Base-by-base conservation (phyloP, 148 eudicot species). In the Cornus suecica region DNA sequence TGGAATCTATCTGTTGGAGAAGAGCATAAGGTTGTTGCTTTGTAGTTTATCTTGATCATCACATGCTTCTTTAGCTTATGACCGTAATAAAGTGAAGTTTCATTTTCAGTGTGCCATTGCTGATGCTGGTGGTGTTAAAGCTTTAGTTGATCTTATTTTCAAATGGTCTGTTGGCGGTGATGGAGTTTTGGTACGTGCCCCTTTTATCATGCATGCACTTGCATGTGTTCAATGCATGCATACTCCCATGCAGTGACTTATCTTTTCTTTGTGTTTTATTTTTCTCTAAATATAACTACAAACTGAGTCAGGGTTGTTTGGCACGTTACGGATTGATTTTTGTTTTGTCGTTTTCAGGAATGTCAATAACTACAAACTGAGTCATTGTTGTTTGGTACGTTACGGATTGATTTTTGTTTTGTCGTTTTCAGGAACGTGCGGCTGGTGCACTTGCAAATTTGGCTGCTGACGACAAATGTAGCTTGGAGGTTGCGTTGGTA, bases 1-100 rank as follows among this genome's bases (percentile, higher is more conserved):
- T 95, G 98, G 98, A 95, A 95, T 84, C 90, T 95, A 76, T 95
- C 99, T 20, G 99, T 95, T 48, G 99, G 98, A 54, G 99, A 95
- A 88, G 99, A 95, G 80, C 99, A 95, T 79, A 95, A 93, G 94
- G 99, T 95, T 85, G 70, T 75, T 37, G 37, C 11, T 70, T 67
- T 74, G 37, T 27, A 52, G n/a, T 34, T 37, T 66, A 6, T 65
- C 24, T 32, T 65, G 24, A 25, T 68, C 9, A 28, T n/a, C n/a
- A 10, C 27, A 56, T 25, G 18, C 32, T 27, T n/a, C n/a, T 30
- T 42, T 15, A 25, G 56, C 68, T 73, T 68, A 58, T 3, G 22
- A 60, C 60, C 18, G 51, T 29, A 34, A 63, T 73, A 5, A 73
- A 68, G 52, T 13, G n/a, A 26, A 54, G 18, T 78, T 74, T 51